Percentiles rank a stretch among this genome's conserved stretches.
Conservation (phyloP, 306 rosid species). For the Fragaria ananassa region DNA sequence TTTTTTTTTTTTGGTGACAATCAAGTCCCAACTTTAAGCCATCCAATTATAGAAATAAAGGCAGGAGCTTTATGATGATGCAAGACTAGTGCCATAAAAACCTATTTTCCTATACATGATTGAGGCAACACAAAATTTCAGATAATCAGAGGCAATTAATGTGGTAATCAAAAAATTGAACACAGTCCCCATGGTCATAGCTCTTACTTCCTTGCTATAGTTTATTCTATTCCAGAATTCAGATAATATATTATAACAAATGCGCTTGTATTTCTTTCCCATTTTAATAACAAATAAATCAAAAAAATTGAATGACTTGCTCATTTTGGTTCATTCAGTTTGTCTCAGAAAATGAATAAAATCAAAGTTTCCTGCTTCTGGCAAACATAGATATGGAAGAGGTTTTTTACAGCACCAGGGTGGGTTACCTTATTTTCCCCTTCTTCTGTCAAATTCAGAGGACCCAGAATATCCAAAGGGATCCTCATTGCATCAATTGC, state of each 20-base stretch:
- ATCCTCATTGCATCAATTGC: constrained; percentile 6
- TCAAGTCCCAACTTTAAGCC: constrained; percentile 6
- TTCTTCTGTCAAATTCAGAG: constrained; percentile 2
- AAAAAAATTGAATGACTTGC: constrained; percentile 11
- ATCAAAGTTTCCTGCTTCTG: background rate
- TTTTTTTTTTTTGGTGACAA: background rate
- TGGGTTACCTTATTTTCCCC: constrained; percentile 9
- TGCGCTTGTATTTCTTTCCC: background rate
- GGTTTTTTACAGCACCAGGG: background rate
- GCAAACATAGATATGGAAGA: background rate
- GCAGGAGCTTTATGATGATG: constrained; percentile 7
- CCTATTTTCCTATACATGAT: background rate
- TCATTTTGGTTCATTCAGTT: background rate
- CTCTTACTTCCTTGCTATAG: constrained; percentile 11
- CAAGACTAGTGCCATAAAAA: background rate
- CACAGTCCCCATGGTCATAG: background rate
- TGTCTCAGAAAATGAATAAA: background rate
- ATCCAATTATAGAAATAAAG: background rate
- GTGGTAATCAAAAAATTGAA: constrained; percentile 16
- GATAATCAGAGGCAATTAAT: constrained; percentile 10
- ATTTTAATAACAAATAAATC: background rate
- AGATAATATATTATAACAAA: background rate
- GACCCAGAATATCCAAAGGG: constrained; percentile 30
- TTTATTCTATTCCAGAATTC: constrained; percentile 7
- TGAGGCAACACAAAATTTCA: constrained; percentile 2